Percentiles rank a stretch among this genome's conserved stretches.
Conservation (phyloP, 2,329 filamentous ascomycete species). For the Ophiosphaerella korrae region DNA sequence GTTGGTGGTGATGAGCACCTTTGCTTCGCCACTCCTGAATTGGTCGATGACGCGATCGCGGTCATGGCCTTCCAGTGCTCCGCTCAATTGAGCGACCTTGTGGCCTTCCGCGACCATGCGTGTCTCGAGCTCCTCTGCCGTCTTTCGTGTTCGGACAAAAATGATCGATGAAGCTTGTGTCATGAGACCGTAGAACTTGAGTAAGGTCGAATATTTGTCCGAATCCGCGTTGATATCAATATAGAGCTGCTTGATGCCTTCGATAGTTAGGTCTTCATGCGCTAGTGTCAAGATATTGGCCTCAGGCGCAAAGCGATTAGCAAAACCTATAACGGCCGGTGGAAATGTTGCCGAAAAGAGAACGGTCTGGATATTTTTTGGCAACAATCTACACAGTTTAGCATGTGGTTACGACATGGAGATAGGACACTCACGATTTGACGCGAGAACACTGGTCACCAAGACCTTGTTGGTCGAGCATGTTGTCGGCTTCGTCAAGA, state of each 20-base stretch:
- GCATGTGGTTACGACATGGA: constrained; percentile 6
- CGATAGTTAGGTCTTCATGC: constrained; percentile 90
- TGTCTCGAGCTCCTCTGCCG: constrained; percentile 80
- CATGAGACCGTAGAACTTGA: constrained; percentile 94
- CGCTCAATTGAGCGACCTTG: constrained; percentile 87
- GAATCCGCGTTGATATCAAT: constrained; percentile 85
- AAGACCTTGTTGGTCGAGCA: constrained; percentile 93
- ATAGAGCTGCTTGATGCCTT: constrained; percentile 97
- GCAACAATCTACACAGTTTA: constrained; percentile 67
- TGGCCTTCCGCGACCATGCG: constrained; percentile 90
- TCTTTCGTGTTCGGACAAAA: constrained; percentile 91
- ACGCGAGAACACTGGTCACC: constrained; percentile 94
- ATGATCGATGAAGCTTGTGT: constrained; percentile 98
- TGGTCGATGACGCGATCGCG: constrained; percentile 84
- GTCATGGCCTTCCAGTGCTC: constrained; percentile 80
- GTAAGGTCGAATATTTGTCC: constrained; percentile 85
- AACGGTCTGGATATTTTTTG: constrained; percentile 78
- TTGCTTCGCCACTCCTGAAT: constrained; percentile 85
- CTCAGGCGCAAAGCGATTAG: constrained; percentile 79
- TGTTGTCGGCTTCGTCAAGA: constrained; percentile 97
- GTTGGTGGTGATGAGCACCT: constrained; percentile 97
- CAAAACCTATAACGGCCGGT: constrained; percentile 81
- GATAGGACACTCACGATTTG: constrained; percentile 67
- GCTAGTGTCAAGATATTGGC: constrained; percentile 87
- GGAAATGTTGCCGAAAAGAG: constrained; percentile 97